phyloP scores from a whole-genome alignment of 2,329 filamentous ascomycete species.

The Leptographium lundbergii region DNA sequence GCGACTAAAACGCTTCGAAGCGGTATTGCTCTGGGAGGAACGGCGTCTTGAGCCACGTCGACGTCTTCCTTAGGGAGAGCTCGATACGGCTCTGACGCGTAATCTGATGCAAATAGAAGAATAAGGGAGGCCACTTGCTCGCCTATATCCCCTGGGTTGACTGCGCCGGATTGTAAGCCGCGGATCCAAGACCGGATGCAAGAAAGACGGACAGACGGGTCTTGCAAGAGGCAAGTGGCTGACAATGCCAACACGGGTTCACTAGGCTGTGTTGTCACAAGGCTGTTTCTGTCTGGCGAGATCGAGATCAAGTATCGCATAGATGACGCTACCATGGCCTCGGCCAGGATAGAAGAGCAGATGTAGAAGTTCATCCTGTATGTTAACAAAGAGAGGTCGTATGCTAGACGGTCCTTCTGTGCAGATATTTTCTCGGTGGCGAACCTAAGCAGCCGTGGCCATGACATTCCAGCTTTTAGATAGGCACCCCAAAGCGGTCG shows the following conservation, averaged over 20 bases:
- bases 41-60: background rate
- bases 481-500: constrained; percentile 1
- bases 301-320: background rate
- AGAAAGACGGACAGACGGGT: background rate
- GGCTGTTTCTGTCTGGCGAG: background rate
- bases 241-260: constrained; percentile 2
- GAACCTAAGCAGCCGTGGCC: background rate
- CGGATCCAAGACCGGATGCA: background rate
- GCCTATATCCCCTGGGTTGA: background rate
- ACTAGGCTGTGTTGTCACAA: constrained; percentile 1
- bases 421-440: background rate
- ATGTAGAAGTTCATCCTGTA: constrained; percentile 4
- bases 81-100: background rate
- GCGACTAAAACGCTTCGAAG: background rate
- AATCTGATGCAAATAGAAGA: constrained; percentile 1
- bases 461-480: background rate
- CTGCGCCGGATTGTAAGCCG: background rate
- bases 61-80: background rate
- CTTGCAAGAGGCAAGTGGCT: background rate
- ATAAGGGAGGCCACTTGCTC: background rate
- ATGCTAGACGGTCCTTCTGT: background rate
- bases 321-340: background rate
- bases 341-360: background rate
- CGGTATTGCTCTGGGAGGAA: background rate
- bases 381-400: background rate